Percentiles rank a stretch among this genome's conserved stretches.
Evolutionary conservation across 352 stramenopile genomes (phyloP).

Genomic region (Phytophthora ramorum): DNA sequence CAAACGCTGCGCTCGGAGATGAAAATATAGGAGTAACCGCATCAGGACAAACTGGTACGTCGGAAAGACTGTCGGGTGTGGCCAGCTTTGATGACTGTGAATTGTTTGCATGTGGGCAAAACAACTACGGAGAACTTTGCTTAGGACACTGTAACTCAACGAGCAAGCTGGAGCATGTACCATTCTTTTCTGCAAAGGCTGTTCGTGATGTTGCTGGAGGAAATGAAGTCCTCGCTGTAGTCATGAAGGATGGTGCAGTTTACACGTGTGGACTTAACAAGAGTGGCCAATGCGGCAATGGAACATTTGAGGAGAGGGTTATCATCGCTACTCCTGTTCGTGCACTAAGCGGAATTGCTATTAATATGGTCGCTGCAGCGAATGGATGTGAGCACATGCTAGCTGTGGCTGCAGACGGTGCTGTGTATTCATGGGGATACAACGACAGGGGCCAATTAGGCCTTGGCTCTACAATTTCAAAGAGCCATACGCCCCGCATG

Average conservation of each 20-base stretch:
- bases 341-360: conserved; percentile 62
- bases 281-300: conserved; percentile 88
- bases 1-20: neutral
- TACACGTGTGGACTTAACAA: conserved; percentile 90
- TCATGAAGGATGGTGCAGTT: conserved; percentile 85
- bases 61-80: conserved; percentile 16
- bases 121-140: conserved; percentile 90
- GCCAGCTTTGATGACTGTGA: conserved; percentile 83
- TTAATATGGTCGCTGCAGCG: conserved; percentile 77
- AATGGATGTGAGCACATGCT: conserved; percentile 92
- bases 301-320: conserved; percentile 87
- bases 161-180: conserved; percentile 86
- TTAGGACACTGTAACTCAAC: conserved; percentile 89
- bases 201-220: conserved; percentile 75
- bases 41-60: conserved; percentile 13
- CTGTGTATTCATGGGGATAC: conserved; percentile 89
- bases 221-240: conserved; percentile 87
- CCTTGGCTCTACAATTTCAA: conserved; percentile 85
- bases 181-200: conserved; percentile 84
- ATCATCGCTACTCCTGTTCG: conserved; percentile 80
- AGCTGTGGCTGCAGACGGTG: conserved; percentile 74
- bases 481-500: conserved; percentile 83
- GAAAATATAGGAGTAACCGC: conserved; percentile 2
- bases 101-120: conserved; percentile 89
- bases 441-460: conserved; percentile 88